Conservation (phyloP, 306 rosid species). For the Hippophae rhamnoides region DNA sequence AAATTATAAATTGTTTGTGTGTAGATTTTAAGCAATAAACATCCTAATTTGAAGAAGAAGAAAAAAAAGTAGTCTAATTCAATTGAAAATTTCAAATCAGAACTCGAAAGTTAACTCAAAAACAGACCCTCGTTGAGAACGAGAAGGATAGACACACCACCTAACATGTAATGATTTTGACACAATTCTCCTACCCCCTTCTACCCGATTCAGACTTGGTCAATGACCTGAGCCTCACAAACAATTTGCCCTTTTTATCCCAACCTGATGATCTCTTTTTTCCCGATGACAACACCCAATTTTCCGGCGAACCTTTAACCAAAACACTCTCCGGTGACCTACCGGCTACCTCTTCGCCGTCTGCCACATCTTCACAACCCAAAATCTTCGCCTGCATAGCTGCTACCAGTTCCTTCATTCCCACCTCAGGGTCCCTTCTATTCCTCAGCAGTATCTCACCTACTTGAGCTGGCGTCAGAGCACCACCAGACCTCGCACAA, state of each 20-base stretch:
- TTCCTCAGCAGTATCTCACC: slow-evolving; percentile 74
- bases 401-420: slow-evolving; percentile 54
- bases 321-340: slow-evolving; percentile 80
- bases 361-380: slow-evolving; percentile 21
- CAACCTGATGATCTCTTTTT: slow-evolving; percentile 30
- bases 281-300: slow-evolving; percentile 43
- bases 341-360: slow-evolving; percentile 23
- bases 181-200: slow-evolving; percentile 8
- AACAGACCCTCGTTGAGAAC: too few species aligned
- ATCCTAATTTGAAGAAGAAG: too few species aligned
- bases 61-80: too few species aligned
- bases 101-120: too few species aligned
- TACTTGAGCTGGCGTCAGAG: slow-evolving; percentile 73
- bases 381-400: slow-evolving; percentile 53
- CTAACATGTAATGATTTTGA: too few species aligned
- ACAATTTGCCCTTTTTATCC: slow-evolving; percentile 58
- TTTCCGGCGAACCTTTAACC: slow-evolving; percentile 65
- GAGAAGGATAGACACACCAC: too few species aligned
- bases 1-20: too few species aligned
- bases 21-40: too few species aligned
- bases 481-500: slow-evolving; percentile 53
- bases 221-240: slow-evolving; percentile 71
- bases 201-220: slow-evolving; percentile 70
- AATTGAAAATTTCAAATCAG: too few species aligned
- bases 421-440: slow-evolving; percentile 43